Evolutionary conservation across 805 yeast genomes (phyloP).

Genomic region (Metschnikowia hibisci): DNA sequence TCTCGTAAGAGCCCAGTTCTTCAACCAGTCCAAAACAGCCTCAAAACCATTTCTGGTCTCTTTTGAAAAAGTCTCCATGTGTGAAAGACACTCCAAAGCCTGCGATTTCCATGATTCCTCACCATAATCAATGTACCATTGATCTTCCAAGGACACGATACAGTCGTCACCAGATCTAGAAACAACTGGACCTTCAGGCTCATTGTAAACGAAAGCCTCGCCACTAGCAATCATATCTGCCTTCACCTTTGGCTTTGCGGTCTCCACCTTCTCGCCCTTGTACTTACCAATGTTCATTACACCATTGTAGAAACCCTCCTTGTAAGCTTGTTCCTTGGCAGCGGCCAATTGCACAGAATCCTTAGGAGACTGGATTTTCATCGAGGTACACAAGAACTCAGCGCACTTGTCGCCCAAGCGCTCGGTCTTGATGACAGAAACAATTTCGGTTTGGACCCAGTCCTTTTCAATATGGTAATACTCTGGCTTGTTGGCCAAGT

Average conservation of each 20-base stretch:
- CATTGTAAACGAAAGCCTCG: conserved; percentile 84
- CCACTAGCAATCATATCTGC: conserved; percentile 74
- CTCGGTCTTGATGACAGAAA: conserved; percentile 74
- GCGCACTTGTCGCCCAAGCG: conserved; percentile 90
- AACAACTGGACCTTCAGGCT: conserved; percentile 85
- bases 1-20: conserved; percentile 98
- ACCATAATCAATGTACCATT: conserved; percentile 98
- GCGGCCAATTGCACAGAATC: conserved; percentile 80
- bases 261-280: conserved; percentile 85
- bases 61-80: conserved; percentile 72
- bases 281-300: conserved; percentile 74
- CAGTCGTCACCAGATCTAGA: conserved; percentile 97
- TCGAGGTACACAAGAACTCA: conserved; percentile 72
- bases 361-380: conserved; percentile 93
- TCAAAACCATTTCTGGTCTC: conserved; percentile 92
- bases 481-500: conserved; percentile 84
- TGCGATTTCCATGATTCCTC: conserved; percentile 83
- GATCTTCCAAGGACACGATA: conserved; percentile 95
- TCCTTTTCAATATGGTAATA: conserved; percentile 79
- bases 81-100: conserved; percentile 72
- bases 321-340: conserved; percentile 93
- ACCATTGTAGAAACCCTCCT: conserved; percentile 95
- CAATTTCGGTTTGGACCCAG: conserved; percentile 76
- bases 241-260: conserved; percentile 82
- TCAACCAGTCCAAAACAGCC: conserved; percentile 92